Conservation (phyloP, 169 alveolate species). For the Miamiensis avidus region DNA sequence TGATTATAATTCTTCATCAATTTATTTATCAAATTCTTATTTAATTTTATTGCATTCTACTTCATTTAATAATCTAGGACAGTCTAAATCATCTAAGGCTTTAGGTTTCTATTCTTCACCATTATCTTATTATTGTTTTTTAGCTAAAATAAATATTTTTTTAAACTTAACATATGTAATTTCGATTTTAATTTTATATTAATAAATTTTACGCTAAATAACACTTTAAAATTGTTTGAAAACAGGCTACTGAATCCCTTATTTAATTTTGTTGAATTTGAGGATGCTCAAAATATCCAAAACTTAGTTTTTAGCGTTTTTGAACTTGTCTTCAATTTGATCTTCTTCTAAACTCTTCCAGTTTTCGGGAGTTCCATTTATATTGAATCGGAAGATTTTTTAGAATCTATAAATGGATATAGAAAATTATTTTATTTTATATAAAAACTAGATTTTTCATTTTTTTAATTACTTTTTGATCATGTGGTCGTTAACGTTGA, state of each 20-base stretch:
- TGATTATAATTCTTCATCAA: conserved; percentile 26
- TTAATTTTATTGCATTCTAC: conserved; percentile 17
- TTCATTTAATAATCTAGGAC: conserved; percentile 11
- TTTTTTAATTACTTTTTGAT: background rate
- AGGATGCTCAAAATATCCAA: background rate
- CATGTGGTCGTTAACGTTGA: background rate
- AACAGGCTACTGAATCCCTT: background rate
- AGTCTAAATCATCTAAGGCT: conserved; percentile 11
- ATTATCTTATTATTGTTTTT: background rate
- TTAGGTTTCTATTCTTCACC: background rate
- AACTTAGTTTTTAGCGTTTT: conserved; percentile 10
- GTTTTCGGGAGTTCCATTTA: conserved; percentile 8
- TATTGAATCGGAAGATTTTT: conserved; percentile 1
- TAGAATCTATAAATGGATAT: conserved; percentile 7
- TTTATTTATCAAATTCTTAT: conserved; percentile 13
- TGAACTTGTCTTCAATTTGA: conserved; percentile 1
- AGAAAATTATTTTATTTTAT: background rate
- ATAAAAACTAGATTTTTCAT: background rate
- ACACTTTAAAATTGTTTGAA: background rate
- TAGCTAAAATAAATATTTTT: background rate
- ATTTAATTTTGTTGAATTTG: conserved; percentile 9
- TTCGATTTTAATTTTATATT: background rate
- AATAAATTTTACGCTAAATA: too few relatives aligned
- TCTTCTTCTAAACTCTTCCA: conserved; percentile 19
- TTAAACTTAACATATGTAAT: background rate